phyloP scores from a whole-genome alignment of 2,329 filamentous ascomycete genomes.

The Xylaria sp. region DNA sequence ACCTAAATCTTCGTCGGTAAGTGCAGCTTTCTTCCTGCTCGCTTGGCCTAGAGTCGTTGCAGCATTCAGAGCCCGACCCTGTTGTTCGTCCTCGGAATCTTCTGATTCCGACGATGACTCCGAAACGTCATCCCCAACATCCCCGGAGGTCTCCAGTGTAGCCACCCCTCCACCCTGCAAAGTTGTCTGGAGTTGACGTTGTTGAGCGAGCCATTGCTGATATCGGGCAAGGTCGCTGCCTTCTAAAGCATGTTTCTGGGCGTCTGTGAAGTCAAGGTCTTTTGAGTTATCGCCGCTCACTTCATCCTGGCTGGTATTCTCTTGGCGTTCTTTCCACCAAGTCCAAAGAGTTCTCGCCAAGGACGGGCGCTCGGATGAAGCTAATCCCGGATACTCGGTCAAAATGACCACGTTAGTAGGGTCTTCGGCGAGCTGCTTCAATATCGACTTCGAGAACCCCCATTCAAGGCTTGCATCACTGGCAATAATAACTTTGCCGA shows the following conservation, averaged over 20 bases:
- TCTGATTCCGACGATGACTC: constrained; percentile 87
- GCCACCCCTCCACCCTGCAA: constrained; percentile 72
- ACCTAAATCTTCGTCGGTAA: constrained; percentile 89
- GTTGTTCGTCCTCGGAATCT: constrained; percentile 86
- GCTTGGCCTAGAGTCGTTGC: constrained; percentile 84
- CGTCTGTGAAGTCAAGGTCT: constrained; percentile 64
- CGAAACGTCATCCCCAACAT: constrained; percentile 81
- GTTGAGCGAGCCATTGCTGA: constrained; percentile 89
- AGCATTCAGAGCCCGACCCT: constrained; percentile 89
- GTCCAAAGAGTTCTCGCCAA: constrained; percentile 80
- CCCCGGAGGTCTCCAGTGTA: constrained; percentile 70
- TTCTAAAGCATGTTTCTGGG: constrained; percentile 69
- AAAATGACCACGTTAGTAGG: constrained; percentile 83
- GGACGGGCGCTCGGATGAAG: constrained; percentile 53
- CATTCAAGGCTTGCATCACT: constrained; percentile 91
- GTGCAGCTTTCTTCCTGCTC: constrained; percentile 81
- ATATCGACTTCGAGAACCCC: constrained; percentile 86
- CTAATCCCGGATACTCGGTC: constrained; percentile 70
- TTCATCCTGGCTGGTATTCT: constrained; percentile 40
- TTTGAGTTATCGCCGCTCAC: constrained; percentile 65
- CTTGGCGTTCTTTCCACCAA: constrained; percentile 73
- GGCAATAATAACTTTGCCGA: constrained; percentile 80
- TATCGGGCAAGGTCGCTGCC: constrained; percentile 80
- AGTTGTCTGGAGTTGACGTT: constrained; percentile 84
- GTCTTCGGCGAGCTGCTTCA: constrained; percentile 76